phyloP scores from a whole-genome alignment of 2,329 filamentous ascomycete species.

The Beauveria medogensis region DNA sequence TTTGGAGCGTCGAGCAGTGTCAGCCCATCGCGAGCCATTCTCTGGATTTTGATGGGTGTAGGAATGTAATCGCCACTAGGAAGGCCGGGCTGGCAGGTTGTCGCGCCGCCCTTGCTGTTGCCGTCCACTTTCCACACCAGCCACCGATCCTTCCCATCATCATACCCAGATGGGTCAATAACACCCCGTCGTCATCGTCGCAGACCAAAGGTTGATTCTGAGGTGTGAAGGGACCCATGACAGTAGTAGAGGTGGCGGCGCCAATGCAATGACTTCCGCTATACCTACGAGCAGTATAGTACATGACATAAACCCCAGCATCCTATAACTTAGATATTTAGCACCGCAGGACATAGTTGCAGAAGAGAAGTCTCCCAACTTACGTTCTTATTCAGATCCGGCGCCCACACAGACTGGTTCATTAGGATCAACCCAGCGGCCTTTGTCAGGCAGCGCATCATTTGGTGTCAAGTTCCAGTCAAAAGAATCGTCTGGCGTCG shows the following conservation, averaged over 20 bases:
- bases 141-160: constrained; percentile 4
- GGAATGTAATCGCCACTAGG: constrained; percentile 5
- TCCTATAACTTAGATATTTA: not conserved
- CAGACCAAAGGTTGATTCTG: constrained; percentile 5
- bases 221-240: constrained; percentile 1
- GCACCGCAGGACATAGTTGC: not conserved
- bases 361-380: not conserved
- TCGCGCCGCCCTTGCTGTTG: constrained; percentile 11
- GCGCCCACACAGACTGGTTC: constrained; percentile 11
- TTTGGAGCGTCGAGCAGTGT: constrained; percentile 4
- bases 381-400: constrained; percentile 9
- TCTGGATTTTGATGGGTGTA: constrained; percentile 11
- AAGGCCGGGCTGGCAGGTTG: constrained; percentile 6
- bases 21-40: constrained; percentile 3
- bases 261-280: constrained; percentile 11
- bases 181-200: constrained; percentile 2
- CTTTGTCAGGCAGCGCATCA: constrained; percentile 3
- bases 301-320: constrained; percentile 8
- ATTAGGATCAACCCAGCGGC: constrained; percentile 7
- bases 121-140: constrained; percentile 8
- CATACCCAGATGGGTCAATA: constrained; percentile 7
- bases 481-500: constrained; percentile 1
- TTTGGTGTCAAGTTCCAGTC: not conserved
- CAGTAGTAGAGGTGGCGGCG: constrained; percentile 9
- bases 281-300: constrained; percentile 2